phyloP scores from a whole-genome alignment of 2,329 filamentous ascomycete genomes.

The Stagonosporopsis chrysanthemi region DNA sequence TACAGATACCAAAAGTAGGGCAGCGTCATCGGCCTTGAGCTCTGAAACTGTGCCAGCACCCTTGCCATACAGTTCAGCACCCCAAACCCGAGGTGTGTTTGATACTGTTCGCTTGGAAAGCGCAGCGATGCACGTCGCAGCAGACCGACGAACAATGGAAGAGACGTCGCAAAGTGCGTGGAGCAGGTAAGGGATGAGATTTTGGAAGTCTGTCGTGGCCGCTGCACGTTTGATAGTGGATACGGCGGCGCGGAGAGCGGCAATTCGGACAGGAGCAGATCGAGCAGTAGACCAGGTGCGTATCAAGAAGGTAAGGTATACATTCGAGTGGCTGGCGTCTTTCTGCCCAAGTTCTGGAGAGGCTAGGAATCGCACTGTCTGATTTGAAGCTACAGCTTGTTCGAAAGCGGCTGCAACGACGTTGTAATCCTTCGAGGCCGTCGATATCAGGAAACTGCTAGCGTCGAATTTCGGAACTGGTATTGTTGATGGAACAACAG shows the following conservation, averaged over 20 bases:
- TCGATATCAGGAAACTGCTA: conserved; percentile 37
- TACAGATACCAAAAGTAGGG: conserved; percentile 66
- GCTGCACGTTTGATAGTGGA: conserved; percentile 41
- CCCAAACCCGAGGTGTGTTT: conserved; percentile 33
- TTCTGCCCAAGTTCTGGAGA: conserved; percentile 63
- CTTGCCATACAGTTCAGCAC: conserved; percentile 65
- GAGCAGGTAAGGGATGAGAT: conserved; percentile 81
- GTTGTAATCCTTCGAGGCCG: conserved; percentile 36
- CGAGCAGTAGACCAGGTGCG: conserved; percentile 77
- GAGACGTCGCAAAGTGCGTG: conserved; percentile 77
- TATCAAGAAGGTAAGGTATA: conserved; percentile 78
- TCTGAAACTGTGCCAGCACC: conserved; percentile 57
- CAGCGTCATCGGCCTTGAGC: conserved; percentile 67
- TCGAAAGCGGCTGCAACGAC: conserved; percentile 40
- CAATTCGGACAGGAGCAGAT: conserved; percentile 71
- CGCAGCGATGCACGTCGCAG: conserved; percentile 67
- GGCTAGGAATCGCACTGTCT: conserved; percentile 57
- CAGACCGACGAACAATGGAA: conserved; percentile 76
- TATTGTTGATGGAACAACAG: conserved; percentile 27
- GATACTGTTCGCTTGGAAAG: conserved; percentile 29
- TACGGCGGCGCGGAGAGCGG: conserved; percentile 68
- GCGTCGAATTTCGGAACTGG: conserved; percentile 37
- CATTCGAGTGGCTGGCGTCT: conserved; percentile 65
- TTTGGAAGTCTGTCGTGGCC: conserved; percentile 72
- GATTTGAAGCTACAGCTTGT: conserved; percentile 33